A percentile compares a stretch with the other conserved stretches of the same genome.
phyloP scores from a whole-genome alignment of 2,329 filamentous ascomycete genomes.

The Aspergillus sp. region DNA sequence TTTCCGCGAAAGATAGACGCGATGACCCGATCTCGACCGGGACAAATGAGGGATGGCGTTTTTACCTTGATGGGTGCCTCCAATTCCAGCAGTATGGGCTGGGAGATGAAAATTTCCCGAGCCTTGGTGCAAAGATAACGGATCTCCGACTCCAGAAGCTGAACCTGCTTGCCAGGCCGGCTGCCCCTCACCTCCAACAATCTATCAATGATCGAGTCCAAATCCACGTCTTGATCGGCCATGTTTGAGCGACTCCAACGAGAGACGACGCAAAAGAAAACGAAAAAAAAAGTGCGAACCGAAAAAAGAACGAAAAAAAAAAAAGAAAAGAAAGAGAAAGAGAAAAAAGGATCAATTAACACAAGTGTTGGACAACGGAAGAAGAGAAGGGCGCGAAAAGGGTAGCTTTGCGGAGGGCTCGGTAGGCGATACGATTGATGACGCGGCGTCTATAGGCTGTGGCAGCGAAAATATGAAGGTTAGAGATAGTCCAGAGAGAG shows the following conservation, averaged over 20 bases:
- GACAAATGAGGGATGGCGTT: background rate
- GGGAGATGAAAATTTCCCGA: slow-evolving; percentile 98
- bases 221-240: slow-evolving; percentile 86
- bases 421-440: slow-evolving; percentile 31
- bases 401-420: slow-evolving; percentile 32
- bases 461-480: slow-evolving; percentile 14
- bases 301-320: slow-evolving; percentile 19
- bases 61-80: slow-evolving; percentile 97
- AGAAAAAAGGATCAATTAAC: slow-evolving; percentile 26
- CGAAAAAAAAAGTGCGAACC: slow-evolving; percentile 20
- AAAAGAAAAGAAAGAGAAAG: slow-evolving; percentile 19
- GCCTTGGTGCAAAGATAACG: slow-evolving; percentile 97
- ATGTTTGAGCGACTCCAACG: slow-evolving; percentile 54
- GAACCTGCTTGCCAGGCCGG: slow-evolving; percentile 97
- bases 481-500: slow-evolving; percentile 18
- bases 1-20: background rate
- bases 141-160: slow-evolving; percentile 94
- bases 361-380: slow-evolving; percentile 22
- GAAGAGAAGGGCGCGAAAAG: slow-evolving; percentile 30
- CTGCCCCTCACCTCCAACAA: slow-evolving; percentile 96
- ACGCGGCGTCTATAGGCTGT: slow-evolving; percentile 37
- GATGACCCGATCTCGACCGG: background rate
- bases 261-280: slow-evolving; percentile 29
- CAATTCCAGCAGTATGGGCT: slow-evolving; percentile 95
- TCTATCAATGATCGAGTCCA: slow-evolving; percentile 99